Evolutionary conservation across 2,329 filamentous ascomycete genomes (phyloP).

Genomic region (Aspergillus sclerotialis): DNA sequence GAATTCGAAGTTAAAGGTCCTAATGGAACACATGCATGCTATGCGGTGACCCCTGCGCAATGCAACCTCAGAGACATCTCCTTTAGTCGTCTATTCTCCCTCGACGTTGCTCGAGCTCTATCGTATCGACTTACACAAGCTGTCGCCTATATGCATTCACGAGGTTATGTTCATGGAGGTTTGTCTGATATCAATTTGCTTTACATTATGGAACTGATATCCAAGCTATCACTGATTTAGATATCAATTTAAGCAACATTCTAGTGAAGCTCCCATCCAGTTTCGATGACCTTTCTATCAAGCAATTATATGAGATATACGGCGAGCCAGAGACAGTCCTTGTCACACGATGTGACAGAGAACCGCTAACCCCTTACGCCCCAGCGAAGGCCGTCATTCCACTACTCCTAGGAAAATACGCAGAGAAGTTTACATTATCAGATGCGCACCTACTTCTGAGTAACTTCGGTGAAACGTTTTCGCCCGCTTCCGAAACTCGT

Average conservation of each 20-base stretch:
- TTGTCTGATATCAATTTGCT: conserved; percentile 19
- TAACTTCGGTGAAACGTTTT: conserved; percentile 21
- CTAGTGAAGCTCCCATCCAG: conserved; percentile 16
- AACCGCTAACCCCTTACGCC: conserved; percentile 17
- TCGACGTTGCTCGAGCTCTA: conserved; percentile 20
- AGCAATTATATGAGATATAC: conserved; percentile 25
- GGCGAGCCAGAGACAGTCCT: conserved; percentile 21
- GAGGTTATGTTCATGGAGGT: conserved; percentile 23
- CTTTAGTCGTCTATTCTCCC: conserved; percentile 17
- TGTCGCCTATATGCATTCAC: conserved; percentile 17
- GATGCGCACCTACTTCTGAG: conserved; percentile 24
- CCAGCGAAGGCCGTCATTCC: conserved; percentile 20
- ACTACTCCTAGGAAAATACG: conserved; percentile 21
- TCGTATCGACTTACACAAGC: conserved; percentile 14
- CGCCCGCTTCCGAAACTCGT: conserved; percentile 13
- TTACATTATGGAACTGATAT: conserved; percentile 10
- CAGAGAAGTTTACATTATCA: conserved; percentile 18
- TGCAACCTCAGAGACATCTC: conserved; percentile 22
- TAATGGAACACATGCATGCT: conserved; percentile 19
- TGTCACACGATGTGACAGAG: conserved; percentile 15
- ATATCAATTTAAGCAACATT: conserved; percentile 24
- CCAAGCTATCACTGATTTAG: conserved; percentile 15
- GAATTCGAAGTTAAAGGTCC: conserved; percentile 18
- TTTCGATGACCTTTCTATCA: conserved; percentile 22
- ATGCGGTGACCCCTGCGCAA: conserved; percentile 15